Conservation (phyloP, 2,329 filamentous ascomycete genomes). For the Gaeumannomyces tritici region DNA sequence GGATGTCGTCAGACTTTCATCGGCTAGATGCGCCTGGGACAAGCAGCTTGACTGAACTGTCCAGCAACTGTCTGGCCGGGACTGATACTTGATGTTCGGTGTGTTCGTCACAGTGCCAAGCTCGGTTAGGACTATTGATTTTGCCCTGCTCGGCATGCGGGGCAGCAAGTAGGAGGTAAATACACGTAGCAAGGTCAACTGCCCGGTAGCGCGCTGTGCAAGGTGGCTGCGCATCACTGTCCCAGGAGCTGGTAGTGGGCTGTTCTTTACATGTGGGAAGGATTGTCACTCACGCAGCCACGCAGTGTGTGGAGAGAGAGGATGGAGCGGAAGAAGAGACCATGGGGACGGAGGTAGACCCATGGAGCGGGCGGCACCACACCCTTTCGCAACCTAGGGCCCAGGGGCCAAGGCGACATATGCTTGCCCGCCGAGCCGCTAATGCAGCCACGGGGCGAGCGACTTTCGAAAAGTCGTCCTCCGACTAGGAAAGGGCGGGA, state of each 20-base stretch:
- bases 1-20: not conserved
- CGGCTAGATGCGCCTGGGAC: not conserved
- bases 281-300: not conserved
- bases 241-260: no score
- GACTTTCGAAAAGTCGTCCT: not conserved
- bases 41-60: not conserved
- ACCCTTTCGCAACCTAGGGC: not conserved
- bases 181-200: no score
- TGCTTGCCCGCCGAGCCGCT: not conserved
- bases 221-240: no score
- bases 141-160: not conserved
- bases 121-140: not conserved
- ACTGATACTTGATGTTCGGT: no score
- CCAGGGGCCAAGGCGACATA: not conserved
- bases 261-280: not conserved
- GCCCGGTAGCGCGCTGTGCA: no score
- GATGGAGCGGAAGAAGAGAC: not conserved
- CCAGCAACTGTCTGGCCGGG: no score
- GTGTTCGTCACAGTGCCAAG: no score
- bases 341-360: not conserved
- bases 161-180: not conserved
- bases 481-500: not conserved
- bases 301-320: not conserved
- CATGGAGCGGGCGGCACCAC: not conserved
- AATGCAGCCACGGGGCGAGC: not conserved